phyloP scores from a whole-genome alignment of 2,329 filamentous ascomycete genomes.

The Trichoderma oligosporum region DNA sequence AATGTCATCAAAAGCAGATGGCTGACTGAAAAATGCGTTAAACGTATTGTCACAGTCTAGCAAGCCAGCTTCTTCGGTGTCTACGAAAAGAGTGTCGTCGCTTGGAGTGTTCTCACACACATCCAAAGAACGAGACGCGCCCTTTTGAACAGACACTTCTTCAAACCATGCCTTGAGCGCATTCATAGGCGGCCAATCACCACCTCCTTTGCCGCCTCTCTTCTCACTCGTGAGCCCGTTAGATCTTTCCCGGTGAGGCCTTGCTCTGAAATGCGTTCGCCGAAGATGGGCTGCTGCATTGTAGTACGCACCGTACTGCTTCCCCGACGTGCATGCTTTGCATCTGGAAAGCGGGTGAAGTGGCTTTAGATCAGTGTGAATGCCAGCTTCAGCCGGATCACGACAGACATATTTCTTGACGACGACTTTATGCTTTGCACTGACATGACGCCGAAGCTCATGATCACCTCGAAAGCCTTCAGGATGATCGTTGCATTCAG shows the following conservation, averaged over 20 bases:
- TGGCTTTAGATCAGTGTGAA: constrained; percentile 44
- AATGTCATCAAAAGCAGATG: neutral
- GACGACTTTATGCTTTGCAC: constrained; percentile 57
- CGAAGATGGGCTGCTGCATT: constrained; percentile 90
- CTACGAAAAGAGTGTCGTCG: neutral
- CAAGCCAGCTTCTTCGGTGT: neutral
- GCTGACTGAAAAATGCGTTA: neutral
- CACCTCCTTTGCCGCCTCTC: constrained; percentile 52
- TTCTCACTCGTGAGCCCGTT: constrained; percentile 43
- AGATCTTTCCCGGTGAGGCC: constrained; percentile 45
- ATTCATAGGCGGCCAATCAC: constrained; percentile 53
- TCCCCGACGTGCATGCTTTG: constrained; percentile 73
- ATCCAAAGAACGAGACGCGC: neutral
- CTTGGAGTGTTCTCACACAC: neutral
- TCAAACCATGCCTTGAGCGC: constrained; percentile 59
- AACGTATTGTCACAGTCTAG: neutral
- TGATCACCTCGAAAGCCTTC: constrained; percentile 84
- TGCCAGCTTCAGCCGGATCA: constrained; percentile 45
- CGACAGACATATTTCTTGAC: constrained; percentile 58
- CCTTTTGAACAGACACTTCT: constrained; percentile 36
- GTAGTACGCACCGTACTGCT: constrained; percentile 87
- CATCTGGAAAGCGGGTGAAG: constrained; percentile 70
- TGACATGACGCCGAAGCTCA: constrained; percentile 67
- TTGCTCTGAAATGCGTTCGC: constrained; percentile 79
- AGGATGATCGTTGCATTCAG: constrained; percentile 65